phyloP scores from a whole-genome alignment of 371 early-diverging fungal genomes.

The Mortierella sp. region DNA sequence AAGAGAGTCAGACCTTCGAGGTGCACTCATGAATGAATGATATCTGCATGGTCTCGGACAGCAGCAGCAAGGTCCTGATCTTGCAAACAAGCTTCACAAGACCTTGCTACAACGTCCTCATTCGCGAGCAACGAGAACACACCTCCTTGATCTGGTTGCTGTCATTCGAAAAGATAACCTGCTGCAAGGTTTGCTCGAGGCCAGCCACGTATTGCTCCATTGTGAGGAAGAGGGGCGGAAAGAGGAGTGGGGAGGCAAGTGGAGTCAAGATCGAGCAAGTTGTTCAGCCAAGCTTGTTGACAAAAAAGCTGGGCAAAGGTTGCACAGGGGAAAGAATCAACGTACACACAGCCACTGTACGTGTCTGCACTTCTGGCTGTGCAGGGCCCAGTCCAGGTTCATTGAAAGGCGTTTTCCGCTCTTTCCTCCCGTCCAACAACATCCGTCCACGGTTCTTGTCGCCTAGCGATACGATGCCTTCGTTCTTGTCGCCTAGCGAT shows the following conservation, averaged over 20 bases:
- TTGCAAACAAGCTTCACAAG: slow-evolving; percentile 18
- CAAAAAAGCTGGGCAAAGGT: slow-evolving; percentile 10
- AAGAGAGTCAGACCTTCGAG: too few relatives aligned
- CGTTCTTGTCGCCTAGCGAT: too few relatives aligned
- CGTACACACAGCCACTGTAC: not conserved
- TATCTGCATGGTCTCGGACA: too few relatives aligned
- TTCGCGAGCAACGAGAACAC: not conserved
- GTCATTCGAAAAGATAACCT: slow-evolving; percentile 42
- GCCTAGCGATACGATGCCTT: too few relatives aligned
- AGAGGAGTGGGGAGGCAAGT: not conserved
- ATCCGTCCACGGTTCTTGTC: too few relatives aligned
- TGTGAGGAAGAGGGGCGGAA: slow-evolving; percentile 4
- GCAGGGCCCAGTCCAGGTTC: too few relatives aligned
- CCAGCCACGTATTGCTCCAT: slow-evolving; percentile 47
- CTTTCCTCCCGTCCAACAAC: too few relatives aligned
- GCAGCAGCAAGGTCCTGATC: too few relatives aligned
- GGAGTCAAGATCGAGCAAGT: slow-evolving; percentile 5
- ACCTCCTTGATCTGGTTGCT: slow-evolving; percentile 50
- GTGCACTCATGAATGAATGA: too few relatives aligned
- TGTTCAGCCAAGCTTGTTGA: not conserved
- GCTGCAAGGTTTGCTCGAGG: slow-evolving; percentile 43
- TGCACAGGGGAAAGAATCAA: not conserved
- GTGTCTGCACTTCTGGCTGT: too few relatives aligned
- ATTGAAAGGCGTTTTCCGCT: too few relatives aligned
- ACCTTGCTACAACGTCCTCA: slow-evolving; percentile 20